Percentiles rank a stretch among this genome's conserved stretches.
phyloP scores from a whole-genome alignment of 2,329 filamentous ascomycete species.

The Monilinia aucupariae region DNA sequence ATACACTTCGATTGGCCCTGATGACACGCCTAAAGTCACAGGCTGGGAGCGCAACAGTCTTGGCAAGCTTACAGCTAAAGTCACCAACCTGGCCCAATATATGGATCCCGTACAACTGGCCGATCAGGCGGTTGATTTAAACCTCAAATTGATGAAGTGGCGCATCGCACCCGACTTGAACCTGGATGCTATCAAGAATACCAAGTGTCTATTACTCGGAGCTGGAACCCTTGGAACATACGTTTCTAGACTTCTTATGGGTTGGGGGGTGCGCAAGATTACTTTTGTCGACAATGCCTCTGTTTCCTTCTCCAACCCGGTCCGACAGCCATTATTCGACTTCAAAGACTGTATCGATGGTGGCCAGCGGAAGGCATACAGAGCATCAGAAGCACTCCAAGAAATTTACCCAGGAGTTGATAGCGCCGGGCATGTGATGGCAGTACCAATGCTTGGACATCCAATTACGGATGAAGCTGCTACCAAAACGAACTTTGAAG shows the following conservation, averaged over 20 bases:
- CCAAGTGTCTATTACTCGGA: conserved; percentile 83
- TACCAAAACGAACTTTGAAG: conserved; percentile 68
- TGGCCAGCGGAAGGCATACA: conserved; percentile 74
- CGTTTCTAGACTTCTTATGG: conserved; percentile 84
- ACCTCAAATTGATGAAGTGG: conserved; percentile 99
- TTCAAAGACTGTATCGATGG: conserved; percentile 86
- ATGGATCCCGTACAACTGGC: conserved; percentile 87
- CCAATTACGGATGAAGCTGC: conserved; percentile 68
- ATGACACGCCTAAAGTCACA: conserved; percentile 75
- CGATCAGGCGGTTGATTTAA: conserved; percentile 91
- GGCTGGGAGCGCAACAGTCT: conserved; percentile 86
- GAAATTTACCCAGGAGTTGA: conserved; percentile 90
- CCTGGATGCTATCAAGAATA: conserved; percentile 81
- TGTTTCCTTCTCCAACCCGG: conserved; percentile 94
- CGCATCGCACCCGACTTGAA: conserved; percentile 84
- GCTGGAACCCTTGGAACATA: conserved; percentile 93
- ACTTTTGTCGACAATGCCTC: conserved; percentile 92
- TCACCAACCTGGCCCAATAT: conserved; percentile 81
- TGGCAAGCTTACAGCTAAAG: conserved; percentile 71
- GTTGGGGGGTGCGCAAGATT: conserved; percentile 92
- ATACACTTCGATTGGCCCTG: conserved; percentile 11
- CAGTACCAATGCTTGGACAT: conserved; percentile 94
- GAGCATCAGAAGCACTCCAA: conserved; percentile 72
- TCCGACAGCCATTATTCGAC: conserved; percentile 85
- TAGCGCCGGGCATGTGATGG: conserved; percentile 70